phyloP scores from a whole-genome alignment of 1,284 basidiomycete species.

The Cutaneotrichosporon dermatis region DNA sequence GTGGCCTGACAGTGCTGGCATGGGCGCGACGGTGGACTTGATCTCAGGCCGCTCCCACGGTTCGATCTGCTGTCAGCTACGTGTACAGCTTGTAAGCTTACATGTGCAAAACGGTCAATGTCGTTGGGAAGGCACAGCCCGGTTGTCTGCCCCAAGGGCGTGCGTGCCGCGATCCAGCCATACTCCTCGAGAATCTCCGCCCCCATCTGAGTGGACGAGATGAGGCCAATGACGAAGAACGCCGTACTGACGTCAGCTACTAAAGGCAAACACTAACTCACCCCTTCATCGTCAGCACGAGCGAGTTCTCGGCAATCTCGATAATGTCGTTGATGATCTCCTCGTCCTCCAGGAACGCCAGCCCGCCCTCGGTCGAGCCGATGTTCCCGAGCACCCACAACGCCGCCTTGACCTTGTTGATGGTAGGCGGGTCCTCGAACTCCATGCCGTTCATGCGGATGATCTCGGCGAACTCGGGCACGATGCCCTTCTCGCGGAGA shows the following conservation, averaged over 20 bases:
- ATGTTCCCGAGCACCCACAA: constrained; percentile 97
- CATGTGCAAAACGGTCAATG: constrained; percentile 71
- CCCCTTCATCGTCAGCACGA: constrained; percentile 89
- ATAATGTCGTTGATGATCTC: constrained; percentile 85
- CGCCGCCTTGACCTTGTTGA: constrained; percentile 87
- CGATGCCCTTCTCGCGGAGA: constrained; percentile 83
- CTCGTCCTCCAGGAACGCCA: constrained; percentile 92
- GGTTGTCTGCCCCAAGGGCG: constrained; percentile 79
- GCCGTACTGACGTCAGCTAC: constrained; percentile 64
- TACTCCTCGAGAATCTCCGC: constrained; percentile 82
- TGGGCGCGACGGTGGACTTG: constrained; percentile 49
- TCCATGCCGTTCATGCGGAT: constrained; percentile 83
- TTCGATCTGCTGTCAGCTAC: constrained; percentile 58
- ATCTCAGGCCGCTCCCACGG: constrained; percentile 58
- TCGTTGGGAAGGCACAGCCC: constrained; percentile 85
- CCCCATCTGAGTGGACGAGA: constrained; percentile 68
- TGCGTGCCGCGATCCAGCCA: constrained; percentile 84
- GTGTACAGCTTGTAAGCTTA: constrained; percentile 50
- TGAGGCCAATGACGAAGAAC: constrained; percentile 86
- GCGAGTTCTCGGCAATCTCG: constrained; percentile 83
- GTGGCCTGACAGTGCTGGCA: constrained; percentile 63
- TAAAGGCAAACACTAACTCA: constrained; percentile 49
- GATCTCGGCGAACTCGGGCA: constrained; percentile 83
- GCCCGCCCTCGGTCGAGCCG: constrained; percentile 79
- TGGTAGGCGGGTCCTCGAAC: constrained; percentile 72